These are phyloP conservation scores for Yarrowia bubula DNA, from an alignment of 805 yeast species.

Conservation along the genomic window DNA sequence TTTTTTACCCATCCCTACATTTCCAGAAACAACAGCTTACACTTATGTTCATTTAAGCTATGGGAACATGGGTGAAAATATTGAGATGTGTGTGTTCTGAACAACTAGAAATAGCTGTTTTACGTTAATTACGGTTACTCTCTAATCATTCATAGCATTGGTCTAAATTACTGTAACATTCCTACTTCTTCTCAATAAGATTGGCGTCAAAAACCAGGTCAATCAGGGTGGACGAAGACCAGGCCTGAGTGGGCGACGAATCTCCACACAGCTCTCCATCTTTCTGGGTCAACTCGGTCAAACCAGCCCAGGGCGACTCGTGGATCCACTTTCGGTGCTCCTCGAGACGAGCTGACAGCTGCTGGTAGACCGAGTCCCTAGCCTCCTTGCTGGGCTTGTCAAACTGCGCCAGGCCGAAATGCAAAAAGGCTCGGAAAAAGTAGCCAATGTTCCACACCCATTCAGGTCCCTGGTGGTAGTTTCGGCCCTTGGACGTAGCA, in stretches of 20 bases:
- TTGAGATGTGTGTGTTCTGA: too few relatives aligned
- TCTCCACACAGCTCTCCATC: slow-evolving; percentile 79
- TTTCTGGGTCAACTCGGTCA: slow-evolving; percentile 88
- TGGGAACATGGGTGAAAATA: too few relatives aligned
- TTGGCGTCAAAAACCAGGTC: slow-evolving; percentile 66
- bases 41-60: too few relatives aligned
- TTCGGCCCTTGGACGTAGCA: slow-evolving; percentile 91
- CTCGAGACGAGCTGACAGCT: slow-evolving; percentile 57
- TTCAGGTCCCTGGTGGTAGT: slow-evolving; percentile 98
- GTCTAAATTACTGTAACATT: slow-evolving; percentile 12
- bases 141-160: background rate
- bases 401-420: slow-evolving; percentile 46
- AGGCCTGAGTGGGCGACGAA: slow-evolving; percentile 94
- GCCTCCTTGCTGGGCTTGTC: slow-evolving; percentile 38
- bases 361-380: slow-evolving; percentile 45
- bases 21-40: too few relatives aligned
- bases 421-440: slow-evolving; percentile 73
- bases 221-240: slow-evolving; percentile 85
- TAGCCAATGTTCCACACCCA: slow-evolving; percentile 95
- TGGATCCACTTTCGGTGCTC: slow-evolving; percentile 69
- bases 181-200: background rate
- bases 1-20: too few relatives aligned
- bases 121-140: too few relatives aligned
- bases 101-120: too few relatives aligned
- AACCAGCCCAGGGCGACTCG: slow-evolving; percentile 87